A percentile compares a stretch with the other conserved stretches of the same genome.
Conservation (phyloP, 108 stramenopile genomes). For the Cyclotella distinguenda region DNA sequence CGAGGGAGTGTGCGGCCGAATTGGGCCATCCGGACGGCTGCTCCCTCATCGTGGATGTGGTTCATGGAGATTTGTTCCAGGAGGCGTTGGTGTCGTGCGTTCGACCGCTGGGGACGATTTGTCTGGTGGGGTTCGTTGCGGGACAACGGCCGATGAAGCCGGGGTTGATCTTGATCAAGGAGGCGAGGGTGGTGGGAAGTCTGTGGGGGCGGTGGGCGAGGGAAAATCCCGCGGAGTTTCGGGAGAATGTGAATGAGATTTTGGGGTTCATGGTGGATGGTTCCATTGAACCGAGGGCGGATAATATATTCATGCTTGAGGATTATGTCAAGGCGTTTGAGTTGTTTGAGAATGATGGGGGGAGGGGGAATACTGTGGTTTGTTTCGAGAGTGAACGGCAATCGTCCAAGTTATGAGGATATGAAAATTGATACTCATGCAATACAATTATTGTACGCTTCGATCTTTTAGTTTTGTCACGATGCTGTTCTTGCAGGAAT, state of each 20-base stretch:
- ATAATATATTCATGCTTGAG: conserved; percentile 51
- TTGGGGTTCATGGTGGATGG: conserved; percentile 54
- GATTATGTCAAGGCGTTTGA: conserved; percentile 63
- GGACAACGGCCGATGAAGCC: conserved; percentile 71
- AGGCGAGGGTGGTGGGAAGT: conserved; percentile 60
- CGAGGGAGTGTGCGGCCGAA: conserved; percentile 29
- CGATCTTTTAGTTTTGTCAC: too few relatives aligned
- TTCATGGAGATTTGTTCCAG: conserved; percentile 69
- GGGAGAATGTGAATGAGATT: conserved; percentile 59
- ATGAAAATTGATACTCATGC: too few relatives aligned
- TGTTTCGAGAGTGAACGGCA: conserved; percentile 30
- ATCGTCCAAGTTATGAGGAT: conserved; percentile 11
- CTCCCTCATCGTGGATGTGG: conserved; percentile 69
- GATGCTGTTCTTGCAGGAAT: too few relatives aligned
- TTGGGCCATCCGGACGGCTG: conserved; percentile 59
- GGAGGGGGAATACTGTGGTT: conserved; percentile 56
- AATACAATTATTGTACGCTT: too few relatives aligned
- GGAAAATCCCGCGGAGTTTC: conserved; percentile 49
- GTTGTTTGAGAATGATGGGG: conserved; percentile 61
- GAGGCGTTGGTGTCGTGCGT: conserved; percentile 53
- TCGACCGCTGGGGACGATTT: conserved; percentile 64
- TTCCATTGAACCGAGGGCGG: conserved; percentile 58
- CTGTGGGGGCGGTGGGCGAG: conserved; percentile 68
- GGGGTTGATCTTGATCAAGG: conserved; percentile 46
- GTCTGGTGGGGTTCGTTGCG: conserved; percentile 69